Evolutionary conservation across 2,329 filamentous ascomycete genomes (phyloP), one percentile per base, ranked within the genome.

Genomic region (Cercospora canescens): DNA sequence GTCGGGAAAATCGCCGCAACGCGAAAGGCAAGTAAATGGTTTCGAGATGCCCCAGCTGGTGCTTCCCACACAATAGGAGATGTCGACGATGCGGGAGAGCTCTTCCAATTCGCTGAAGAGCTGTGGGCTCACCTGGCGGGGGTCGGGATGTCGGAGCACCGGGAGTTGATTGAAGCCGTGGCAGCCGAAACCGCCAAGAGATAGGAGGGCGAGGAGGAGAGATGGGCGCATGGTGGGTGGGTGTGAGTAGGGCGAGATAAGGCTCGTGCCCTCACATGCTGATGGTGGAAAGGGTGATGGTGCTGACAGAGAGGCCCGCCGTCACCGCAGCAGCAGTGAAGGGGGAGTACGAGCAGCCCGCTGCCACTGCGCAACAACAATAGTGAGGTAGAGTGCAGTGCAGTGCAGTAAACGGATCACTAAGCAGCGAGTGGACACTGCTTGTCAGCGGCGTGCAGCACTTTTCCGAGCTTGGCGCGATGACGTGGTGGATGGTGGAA

Each of bases 61-160:
- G 5, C 86, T 89, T 68, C 94, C 93, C 65, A 98, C 91, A 78
- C 95, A 99, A 80, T 98, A 98, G 56, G 93, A 84, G 66, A 98
- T 95, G 77, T 99, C 95, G 69, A 97, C 94, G 28, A 98, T 86
- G 62, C 94, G 89, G n/a, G 94, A 88, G 63, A 94, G 84, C 74
- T 96, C 91, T 79, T 97, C 93, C 14, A 99, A 88, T 18, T 92
- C 89, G 65, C 86, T 82, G 80, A 96, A 98, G 67, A 97, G 85
- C 26, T 82, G 74, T 30, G 80, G 75, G 4, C 91, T 89, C 63
- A 95, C 77, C 34, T 76, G 72, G 69, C 74, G 78, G 68, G 73
- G 74, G 68, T 74, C 75, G 70, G 67, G 55, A 70, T 75, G 71
- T 67, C 69, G 71, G 68, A 73, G 69, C 28, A 79, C 72, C 28